phyloP scores from a whole-genome alignment of 176 grass and related monocot species.

The Triticum monococcum region DNA sequence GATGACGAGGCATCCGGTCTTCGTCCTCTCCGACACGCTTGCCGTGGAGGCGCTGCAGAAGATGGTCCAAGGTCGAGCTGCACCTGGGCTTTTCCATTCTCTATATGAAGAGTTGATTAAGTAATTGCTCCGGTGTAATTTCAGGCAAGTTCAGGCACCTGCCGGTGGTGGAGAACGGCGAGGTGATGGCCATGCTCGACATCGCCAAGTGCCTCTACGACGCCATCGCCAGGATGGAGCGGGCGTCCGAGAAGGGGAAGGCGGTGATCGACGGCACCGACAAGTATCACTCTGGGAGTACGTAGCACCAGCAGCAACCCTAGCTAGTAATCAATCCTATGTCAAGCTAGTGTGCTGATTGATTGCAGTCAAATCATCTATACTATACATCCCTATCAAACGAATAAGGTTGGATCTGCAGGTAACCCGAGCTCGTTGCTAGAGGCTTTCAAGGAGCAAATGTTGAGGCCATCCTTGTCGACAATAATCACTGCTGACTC shows the following conservation, averaged over 20 bases:
- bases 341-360: neutral
- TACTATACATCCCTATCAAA: too few species aligned
- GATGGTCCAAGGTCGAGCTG: slow-evolving; percentile 64
- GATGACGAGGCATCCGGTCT: slow-evolving; percentile 74
- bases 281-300: slow-evolving; percentile 50
- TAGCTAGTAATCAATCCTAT: neutral
- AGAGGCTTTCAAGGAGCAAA: slow-evolving; percentile 62
- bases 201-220: slow-evolving; percentile 84
- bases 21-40: slow-evolving; percentile 70
- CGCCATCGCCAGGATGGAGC: slow-evolving; percentile 67
- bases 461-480: slow-evolving; percentile 66
- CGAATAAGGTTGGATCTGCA: neutral
- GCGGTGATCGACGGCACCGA: slow-evolving; percentile 53
- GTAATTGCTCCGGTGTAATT: neutral
- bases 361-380: neutral
- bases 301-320: neutral
- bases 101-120: neutral
- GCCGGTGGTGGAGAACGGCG: slow-evolving; percentile 88
- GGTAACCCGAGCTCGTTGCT: slow-evolving; percentile 29
- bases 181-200: slow-evolving; percentile 83
- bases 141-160: slow-evolving; percentile 85
- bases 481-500: slow-evolving; percentile 45
- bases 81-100: neutral
- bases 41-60: slow-evolving; percentile 72
- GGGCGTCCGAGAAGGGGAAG: slow-evolving; percentile 66